Conservation (phyloP, 140 eudicot species). For the Stevia rebaudiana region DNA sequence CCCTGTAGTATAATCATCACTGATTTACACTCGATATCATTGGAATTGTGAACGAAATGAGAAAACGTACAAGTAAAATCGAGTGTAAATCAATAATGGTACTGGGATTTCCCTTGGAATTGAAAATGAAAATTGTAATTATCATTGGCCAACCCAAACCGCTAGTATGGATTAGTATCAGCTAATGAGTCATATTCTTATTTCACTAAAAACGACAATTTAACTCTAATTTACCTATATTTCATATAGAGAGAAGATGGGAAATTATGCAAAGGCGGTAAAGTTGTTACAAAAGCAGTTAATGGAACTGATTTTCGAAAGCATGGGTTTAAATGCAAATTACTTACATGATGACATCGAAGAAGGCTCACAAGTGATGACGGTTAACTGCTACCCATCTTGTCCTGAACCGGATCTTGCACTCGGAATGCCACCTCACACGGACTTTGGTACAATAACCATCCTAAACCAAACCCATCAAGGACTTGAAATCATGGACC, state of each 20-base stretch:
- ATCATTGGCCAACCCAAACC: too few species aligned
- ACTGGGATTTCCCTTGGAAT: too few species aligned
- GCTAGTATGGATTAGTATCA: too few species aligned
- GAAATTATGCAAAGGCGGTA: slow-evolving; percentile 40
- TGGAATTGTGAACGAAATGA: too few species aligned
- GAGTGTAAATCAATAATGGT: too few species aligned
- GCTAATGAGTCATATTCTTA: too few species aligned
- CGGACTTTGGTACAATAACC: slow-evolving; percentile 46
- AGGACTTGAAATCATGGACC: slow-evolving; percentile 46
- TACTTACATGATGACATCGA: slow-evolving; percentile 39
- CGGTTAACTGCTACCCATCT: slow-evolving; percentile 51
- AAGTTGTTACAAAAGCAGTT: slow-evolving; percentile 30
- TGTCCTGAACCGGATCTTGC: slow-evolving; percentile 62
- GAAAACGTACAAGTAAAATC: too few species aligned
- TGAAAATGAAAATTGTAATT: too few species aligned
- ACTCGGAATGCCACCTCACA: slow-evolving; percentile 57
- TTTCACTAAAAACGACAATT: neutral
- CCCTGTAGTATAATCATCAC: too few species aligned
- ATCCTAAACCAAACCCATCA: slow-evolving; percentile 37
- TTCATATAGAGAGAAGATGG: slow-evolving; percentile 45
- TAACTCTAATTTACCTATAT: neutral
- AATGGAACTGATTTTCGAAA: slow-evolving; percentile 36
- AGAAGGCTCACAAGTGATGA: slow-evolving; percentile 45
- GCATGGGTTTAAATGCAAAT: slow-evolving; percentile 33
- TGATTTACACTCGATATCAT: too few species aligned